phyloP scores from a whole-genome alignment of 2,329 filamentous ascomycete species.

The Claviceps africana region DNA sequence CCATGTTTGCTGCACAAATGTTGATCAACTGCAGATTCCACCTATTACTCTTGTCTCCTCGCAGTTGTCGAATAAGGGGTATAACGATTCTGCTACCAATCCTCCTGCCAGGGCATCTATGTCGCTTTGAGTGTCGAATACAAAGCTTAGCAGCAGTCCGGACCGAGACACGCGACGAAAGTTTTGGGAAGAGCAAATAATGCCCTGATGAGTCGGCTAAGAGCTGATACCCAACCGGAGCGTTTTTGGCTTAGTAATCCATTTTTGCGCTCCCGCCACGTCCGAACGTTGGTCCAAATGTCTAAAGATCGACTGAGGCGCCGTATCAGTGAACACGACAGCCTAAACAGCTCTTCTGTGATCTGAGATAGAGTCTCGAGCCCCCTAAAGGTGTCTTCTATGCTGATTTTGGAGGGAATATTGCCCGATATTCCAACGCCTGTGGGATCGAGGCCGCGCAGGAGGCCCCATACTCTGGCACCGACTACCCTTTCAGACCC shows the following conservation, averaged over 20 bases:
- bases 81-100: constrained; percentile 52
- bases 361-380: constrained; percentile 53
- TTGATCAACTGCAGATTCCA: constrained; percentile 82
- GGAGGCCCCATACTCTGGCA: constrained; percentile 55
- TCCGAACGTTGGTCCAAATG: constrained; percentile 28
- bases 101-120: constrained; percentile 49
- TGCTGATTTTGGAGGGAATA: constrained; percentile 77
- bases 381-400: constrained; percentile 79
- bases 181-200: constrained; percentile 34
- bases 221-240: constrained; percentile 68
- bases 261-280: constrained; percentile 27
- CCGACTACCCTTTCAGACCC: constrained; percentile 62
- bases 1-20: constrained; percentile 78
- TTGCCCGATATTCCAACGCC: constrained; percentile 59
- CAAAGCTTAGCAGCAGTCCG: constrained; percentile 54
- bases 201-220: constrained; percentile 19
- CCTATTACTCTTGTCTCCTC: constrained; percentile 46
- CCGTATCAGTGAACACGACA: constrained; percentile 57
- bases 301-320: constrained; percentile 65
- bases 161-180: constrained; percentile 67
- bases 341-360: constrained; percentile 49
- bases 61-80: constrained; percentile 60
- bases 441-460: constrained; percentile 67
- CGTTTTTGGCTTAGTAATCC: constrained; percentile 71
- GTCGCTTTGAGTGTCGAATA: constrained; percentile 49